Base-by-base conservation (phyloP, 1,284 basidiomycete species). In the Trichosporon faecale region DNA sequence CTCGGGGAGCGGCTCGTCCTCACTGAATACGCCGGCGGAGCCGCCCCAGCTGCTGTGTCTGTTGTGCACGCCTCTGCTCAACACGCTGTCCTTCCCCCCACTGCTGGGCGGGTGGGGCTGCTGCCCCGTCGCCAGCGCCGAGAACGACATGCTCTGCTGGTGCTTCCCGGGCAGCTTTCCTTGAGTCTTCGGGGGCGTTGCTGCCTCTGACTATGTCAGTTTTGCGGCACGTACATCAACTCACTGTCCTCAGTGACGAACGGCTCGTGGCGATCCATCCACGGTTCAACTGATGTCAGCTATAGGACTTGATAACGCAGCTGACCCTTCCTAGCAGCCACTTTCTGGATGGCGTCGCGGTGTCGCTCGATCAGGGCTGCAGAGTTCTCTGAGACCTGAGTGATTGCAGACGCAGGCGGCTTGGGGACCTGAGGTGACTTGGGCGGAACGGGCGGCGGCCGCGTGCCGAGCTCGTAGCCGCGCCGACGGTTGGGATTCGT, bases 121-220 rank as follows among this genome's bases (percentile, higher is more conserved):
- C 4, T 61, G 57, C 27, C 57, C 57, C 9, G 27, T 61, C 16
- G 29, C 57, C 6, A 31, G 16, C 1, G 57, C 57, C 21, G 57
- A 61, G 27, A 61, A 61, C 18, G 27, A 31, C 57, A 61, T 61
- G 27, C 27, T 31, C 27, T 29, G 57, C 57, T 61, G 57, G 57
- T 31, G 57, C 31, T 61, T 61, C 2, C 29, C n/a, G 5, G 27
- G 57, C 16, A 2, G 16, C 29, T 3, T 33, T 33, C n/a, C n/a
- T 6, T 25, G 16, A n/a, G 18, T n/a, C 18, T 31, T 61, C 2
- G 57, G 57, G 2, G 57, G 57, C 5, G 57, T 61, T 5, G 18
- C 57, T 3, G 57, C 57, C 2, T 61, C 57, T 61, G 57, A 5
- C 7, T 16, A n/a, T 11, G 57, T 61, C 29, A 61, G 57, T 9